A percentile compares a stretch with the other conserved stretches of the same genome.
These are phyloP conservation scores for Pseudophaeomoniella oleicola DNA, from an alignment of 2,329 filamentous ascomycete genomes.

Conservation along the genomic window DNA sequence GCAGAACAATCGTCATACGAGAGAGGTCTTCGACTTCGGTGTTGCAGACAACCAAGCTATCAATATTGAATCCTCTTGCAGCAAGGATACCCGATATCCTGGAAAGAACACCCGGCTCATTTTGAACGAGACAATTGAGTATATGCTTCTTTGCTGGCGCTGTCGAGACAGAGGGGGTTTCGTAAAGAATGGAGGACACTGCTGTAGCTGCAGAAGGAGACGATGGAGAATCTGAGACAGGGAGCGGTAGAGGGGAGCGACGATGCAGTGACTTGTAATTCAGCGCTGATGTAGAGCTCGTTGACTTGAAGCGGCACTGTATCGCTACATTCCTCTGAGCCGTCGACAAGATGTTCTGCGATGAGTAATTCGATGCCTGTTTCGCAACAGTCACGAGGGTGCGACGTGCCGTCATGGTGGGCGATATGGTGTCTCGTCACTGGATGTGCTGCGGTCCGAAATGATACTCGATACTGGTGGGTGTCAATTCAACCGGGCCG, in stretches of 20 bases:
- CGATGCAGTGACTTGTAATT: slow-evolving; percentile 96
- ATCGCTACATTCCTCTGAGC: neutral
- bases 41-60: slow-evolving; percentile 92
- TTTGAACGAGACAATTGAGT: slow-evolving; percentile 96
- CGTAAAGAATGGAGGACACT: slow-evolving; percentile 96
- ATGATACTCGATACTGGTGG: too few species aligned
- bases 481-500: too few species aligned
- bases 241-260: slow-evolving; percentile 71
- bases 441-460: too few species aligned
- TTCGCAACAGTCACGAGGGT: neutral
- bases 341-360: neutral
- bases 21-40: slow-evolving; percentile 94
- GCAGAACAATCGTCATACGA: slow-evolving; percentile 96
- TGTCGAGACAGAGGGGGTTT: slow-evolving; percentile 74
- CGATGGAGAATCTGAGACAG: slow-evolving; percentile 57
- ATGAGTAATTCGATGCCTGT: neutral
- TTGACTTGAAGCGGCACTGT: neutral
- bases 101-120: slow-evolving; percentile 93
- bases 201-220: slow-evolving; percentile 84
- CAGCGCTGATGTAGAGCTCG: slow-evolving; percentile 75
- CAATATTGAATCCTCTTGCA: slow-evolving; percentile 96
- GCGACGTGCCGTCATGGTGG: neutral
- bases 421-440: too few species aligned
- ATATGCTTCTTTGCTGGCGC: slow-evolving; percentile 86
- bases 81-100: slow-evolving; percentile 93